Percentiles rank a stretch among this genome's conserved stretches.
Evolutionary conservation across 768 basidiomycete species (phyloP).

Genomic region (Boletus pseudo-olivaceus): DNA sequence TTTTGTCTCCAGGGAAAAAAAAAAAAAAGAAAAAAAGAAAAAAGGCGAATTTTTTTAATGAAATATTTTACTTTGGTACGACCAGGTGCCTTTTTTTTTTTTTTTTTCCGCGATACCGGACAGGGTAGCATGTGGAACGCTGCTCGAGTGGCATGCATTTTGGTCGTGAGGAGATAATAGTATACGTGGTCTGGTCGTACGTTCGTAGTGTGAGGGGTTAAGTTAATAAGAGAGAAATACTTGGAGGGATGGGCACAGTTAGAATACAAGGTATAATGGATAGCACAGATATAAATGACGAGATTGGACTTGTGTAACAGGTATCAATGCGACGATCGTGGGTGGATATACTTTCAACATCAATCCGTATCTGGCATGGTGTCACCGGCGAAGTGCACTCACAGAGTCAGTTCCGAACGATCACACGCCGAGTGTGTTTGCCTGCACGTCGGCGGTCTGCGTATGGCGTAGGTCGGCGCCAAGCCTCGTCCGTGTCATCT

Average conservation of each 20-base stretch:
- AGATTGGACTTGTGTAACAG: conserved; percentile 19
- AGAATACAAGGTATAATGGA: conserved; percentile 24
- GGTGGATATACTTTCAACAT: conserved; percentile 1
- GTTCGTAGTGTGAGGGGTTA: too few relatives aligned
- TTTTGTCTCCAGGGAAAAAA: too few relatives aligned
- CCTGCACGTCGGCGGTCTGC: conserved; percentile 73
- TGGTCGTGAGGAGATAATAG: too few relatives aligned
- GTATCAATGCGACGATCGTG: conserved; percentile 20
- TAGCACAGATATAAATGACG: conserved; percentile 20
- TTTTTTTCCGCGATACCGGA: too few relatives aligned
- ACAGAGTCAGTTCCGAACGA: conserved; percentile 42
- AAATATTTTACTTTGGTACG: too few relatives aligned
- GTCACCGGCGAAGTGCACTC: not conserved
- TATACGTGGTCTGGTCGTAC: too few relatives aligned
- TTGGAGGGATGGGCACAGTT: not conserved
- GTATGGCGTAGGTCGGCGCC: conserved; percentile 70
- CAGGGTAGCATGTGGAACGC: too few relatives aligned
- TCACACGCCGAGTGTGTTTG: conserved; percentile 74
- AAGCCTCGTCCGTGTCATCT: conserved; percentile 64
- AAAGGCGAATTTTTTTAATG: too few relatives aligned
- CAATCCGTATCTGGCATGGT: not conserved
- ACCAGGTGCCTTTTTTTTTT: too few relatives aligned
- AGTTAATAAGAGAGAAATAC: too few relatives aligned
- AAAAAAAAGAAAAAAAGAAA: too few relatives aligned
- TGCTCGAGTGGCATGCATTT: too few relatives aligned